phyloP scores from a whole-genome alignment of 345 rosid genomes.

The Dipteronia sinensis region DNA sequence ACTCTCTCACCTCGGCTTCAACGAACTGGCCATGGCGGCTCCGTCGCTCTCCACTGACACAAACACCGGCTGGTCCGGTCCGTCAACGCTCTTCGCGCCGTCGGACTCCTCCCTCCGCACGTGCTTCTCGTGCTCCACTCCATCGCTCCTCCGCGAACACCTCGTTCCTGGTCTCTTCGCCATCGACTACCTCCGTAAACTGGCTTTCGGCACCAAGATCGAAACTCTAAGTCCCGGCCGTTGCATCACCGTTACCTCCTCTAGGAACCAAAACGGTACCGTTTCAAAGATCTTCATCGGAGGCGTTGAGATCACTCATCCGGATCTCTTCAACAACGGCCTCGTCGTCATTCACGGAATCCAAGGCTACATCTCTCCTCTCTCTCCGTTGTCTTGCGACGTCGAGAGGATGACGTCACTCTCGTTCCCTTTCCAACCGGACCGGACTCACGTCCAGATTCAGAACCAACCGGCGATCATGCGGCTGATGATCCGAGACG shows the following conservation, averaged over 20 bases:
- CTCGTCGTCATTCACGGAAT: slow-evolving; percentile 58
- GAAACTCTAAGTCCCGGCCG: slow-evolving; percentile 63
- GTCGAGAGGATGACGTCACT: slow-evolving; percentile 51
- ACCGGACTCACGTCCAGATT: slow-evolving; percentile 9
- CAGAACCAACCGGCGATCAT: slow-evolving; percentile 40
- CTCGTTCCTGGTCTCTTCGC: slow-evolving; percentile 66
- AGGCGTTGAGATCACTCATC: slow-evolving; percentile 63
- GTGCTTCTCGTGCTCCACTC: slow-evolving; percentile 50
- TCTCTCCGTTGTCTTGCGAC: slow-evolving; percentile 66
- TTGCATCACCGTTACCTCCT: slow-evolving; percentile 59
- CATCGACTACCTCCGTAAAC: slow-evolving; percentile 53
- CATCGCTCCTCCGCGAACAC: slow-evolving; percentile 64
- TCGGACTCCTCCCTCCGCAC: slow-evolving; percentile 54
- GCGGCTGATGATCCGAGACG: slow-evolving; percentile 67
- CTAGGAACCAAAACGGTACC: slow-evolving; percentile 27
- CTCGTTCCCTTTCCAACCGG: slow-evolving; percentile 37
- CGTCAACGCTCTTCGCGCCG: slow-evolving; percentile 67
- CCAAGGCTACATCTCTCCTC: slow-evolving; percentile 61
- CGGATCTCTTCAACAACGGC: slow-evolving; percentile 68
- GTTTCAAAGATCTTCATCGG: slow-evolving; percentile 47
- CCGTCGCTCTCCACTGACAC: slow-evolving; percentile 47
- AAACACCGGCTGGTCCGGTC: slow-evolving; percentile 53
- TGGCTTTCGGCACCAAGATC: slow-evolving; percentile 58
- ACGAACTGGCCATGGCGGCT: slow-evolving; percentile 54
- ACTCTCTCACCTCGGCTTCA: slow-evolving; percentile 68